Base-by-base conservation (phyloP, 2,329 filamentous ascomycete species). In the Cercospora sesami region DNA sequence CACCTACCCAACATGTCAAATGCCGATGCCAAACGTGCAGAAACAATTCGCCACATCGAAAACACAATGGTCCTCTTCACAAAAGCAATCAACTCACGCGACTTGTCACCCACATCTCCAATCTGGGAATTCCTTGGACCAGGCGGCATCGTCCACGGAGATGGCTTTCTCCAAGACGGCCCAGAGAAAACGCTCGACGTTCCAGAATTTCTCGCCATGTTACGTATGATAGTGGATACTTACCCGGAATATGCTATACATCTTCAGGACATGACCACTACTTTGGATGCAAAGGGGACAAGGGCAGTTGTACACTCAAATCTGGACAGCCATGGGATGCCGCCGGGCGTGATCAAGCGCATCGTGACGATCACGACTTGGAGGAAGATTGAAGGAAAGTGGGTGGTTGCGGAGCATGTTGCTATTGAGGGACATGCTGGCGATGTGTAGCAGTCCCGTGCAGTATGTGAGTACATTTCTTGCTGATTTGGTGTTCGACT, bases 241-340 rank as follows among this genome's bases (percentile, higher is more conserved):
- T 48, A 61, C n/a, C 64, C 64, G 18, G 58, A 66, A 26, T 66
- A 61, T 31, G 58, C 42, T 16, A 59, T 62, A 8, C 48, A 61
- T 9, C 10, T 66, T 14, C 42, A 39, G 58, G 64, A 66, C n/a
- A 61, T 61, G 28, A 61, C 14, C 4, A 66, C 64, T 3, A 55
- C 30, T 2, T 33, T 61, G 8, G 30, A 66, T 21, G 28, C 26
- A 2, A 36, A 42, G 7, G 30, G n/a, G 23, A 48, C 55, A 3
- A 33, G 36, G 21, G 64, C 58, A 4, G 30, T 53, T 1, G 9
- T 66, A 5, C 59, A 60, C 36, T 58, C 59, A 4, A 66, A 66
- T 36, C n/a, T 39, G 16, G 42, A 57, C 14, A 61, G 58, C 12
- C 28, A 31, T 33, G 64, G 64, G n/a, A 42, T 66, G 59, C 64